A percentile compares a stretch with the other conserved stretches of the same genome.
Evolutionary conservation across 768 basidiomycete species (phyloP).

Genomic region (Pleurotus tuber-regium): DNA sequence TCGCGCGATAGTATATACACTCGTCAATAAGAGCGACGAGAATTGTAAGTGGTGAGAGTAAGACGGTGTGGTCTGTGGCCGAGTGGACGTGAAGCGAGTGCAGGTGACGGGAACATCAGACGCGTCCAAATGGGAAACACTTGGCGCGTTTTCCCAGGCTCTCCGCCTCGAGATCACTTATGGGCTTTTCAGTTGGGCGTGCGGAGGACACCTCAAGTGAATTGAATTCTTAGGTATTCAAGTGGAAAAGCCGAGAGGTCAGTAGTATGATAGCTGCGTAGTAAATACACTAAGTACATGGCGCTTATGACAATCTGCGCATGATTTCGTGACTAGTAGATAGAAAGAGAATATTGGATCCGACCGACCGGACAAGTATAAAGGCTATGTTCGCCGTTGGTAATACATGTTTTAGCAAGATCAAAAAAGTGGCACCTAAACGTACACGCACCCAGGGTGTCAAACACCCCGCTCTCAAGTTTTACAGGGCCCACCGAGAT

Average conservation of each 20-base stretch:
- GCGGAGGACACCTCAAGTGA: too few relatives aligned
- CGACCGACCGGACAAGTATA: constrained; percentile 12
- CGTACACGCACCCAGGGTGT: constrained; percentile 7
- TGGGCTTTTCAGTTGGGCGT: too few relatives aligned
- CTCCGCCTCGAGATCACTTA: too few relatives aligned
- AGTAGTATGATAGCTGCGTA: too few relatives aligned
- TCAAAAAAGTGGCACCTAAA: constrained; percentile 15
- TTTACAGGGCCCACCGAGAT: constrained; percentile 52
- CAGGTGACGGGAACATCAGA: constrained; percentile 16
- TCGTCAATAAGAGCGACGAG: not conserved
- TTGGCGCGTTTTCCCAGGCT: constrained; percentile 15
- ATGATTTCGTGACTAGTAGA: too few relatives aligned
- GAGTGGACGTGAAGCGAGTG: not conserved
- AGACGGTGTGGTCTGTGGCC: not conserved
- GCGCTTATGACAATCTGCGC: too few relatives aligned
- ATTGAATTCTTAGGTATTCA: too few relatives aligned
- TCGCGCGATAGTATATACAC: too few relatives aligned
- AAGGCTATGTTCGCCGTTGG: not conserved
- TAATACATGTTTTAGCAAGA: constrained; percentile 14
- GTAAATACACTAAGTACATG: too few relatives aligned
- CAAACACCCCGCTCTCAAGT: not conserved
- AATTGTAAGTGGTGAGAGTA: not conserved
- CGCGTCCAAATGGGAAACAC: constrained; percentile 26
- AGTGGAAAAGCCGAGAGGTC: too few relatives aligned
- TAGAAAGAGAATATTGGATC: constrained; percentile 2